Base-by-base conservation (phyloP, 169 alveolate genomes). In the Eimeria praecox region DNA sequence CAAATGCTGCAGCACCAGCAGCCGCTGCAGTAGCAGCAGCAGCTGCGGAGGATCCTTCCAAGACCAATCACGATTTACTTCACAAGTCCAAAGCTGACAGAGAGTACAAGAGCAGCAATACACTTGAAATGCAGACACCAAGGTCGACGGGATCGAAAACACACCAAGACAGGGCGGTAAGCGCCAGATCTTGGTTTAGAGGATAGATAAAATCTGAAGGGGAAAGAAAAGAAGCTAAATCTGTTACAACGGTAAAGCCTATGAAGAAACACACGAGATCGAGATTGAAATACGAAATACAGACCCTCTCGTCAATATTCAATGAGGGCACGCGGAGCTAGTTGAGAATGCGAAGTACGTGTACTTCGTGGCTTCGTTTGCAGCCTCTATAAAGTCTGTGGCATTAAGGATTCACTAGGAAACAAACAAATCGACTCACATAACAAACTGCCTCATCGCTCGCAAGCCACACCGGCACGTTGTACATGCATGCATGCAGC, bases 401-500 rank as follows among this genome's bases (percentile, higher is more conserved):
- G 52, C 18, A 49, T 16, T 35, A 35, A 38, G 5, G 8, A 30
- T 71, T 16, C 27, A 8, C 12, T 33, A 71, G 20, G 52, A 71
- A 71, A 33, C 49, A 38, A 33, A 14, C 1, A 38, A 35, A 14
- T 35, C 35, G 82, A 71, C 30, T 14, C 30, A 35, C n/a, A 16
- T 71, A 0, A 3, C 82, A 35, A 71, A 35, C 10, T 33, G 82
- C 82, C 82, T 35, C 82, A 71, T 71, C 82, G 82, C 82, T 71
- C 82, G 52, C 82, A 38, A 71, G 82, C 82, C 49, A 71, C 82
- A 18, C 82, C 10, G 78, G 82, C 52, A 38, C 18, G 82, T 18
- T 18, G 33, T 71, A 49, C 82, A 71, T 71, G 82, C 82, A n/a
- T 30, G 82, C 82, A 71, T 71, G 82, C 82, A 71, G n/a, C n/a